Evolutionary conservation across 805 yeast genomes (phyloP), one percentile per base, ranked within the genome.

Genomic region (Metschnikowia kunwiensis): DNA sequence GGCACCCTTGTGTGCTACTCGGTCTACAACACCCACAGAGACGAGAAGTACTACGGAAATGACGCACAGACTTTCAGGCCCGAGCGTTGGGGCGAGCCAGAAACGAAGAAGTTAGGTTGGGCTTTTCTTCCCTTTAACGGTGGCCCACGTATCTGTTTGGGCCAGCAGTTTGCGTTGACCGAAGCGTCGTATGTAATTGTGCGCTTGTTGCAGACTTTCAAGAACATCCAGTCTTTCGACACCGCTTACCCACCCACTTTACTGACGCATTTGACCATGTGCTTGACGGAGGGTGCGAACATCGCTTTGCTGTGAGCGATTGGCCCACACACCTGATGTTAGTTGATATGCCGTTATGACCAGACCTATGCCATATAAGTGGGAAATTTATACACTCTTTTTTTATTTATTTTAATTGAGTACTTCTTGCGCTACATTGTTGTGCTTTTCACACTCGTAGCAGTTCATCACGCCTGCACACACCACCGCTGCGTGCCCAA

Each of bases 31-130:
- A 64, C 72, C 48, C 80, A 75, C 48, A 65, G 76, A 41, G 21
- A 33, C 28, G 37, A 36, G 38, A 29, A 31, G 8, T 49, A 53
- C 47, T 74, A 64, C 61, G 78, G 79, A 30, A 51, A 59, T 28
- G 75, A 73, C 35, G 68, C 73, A 15, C 42, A 49, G n/a, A 63
- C 43, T 34, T 74, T 68, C 52, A 54, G 57, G 13, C 79, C 79
- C 4, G 75, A 70, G 45, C 60, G 79, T 36, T 74, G 78, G 78
- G 55, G 50, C 19, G 61, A 57, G 30, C 44, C 47, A 12, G 9
- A 30, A 7, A 33, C 35, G 13, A 39, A 36, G 27, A 50, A 43
- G 34, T 31, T 46, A 32, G 56, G 54, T 19, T 51, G 56, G 56
- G 48, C 46, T 5, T 51, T 35, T 26, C 40, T 51, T 14, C 56